These are phyloP conservation scores for Candida ortonii DNA, from an alignment of 805 yeast species.

Conservation along the genomic window DNA sequence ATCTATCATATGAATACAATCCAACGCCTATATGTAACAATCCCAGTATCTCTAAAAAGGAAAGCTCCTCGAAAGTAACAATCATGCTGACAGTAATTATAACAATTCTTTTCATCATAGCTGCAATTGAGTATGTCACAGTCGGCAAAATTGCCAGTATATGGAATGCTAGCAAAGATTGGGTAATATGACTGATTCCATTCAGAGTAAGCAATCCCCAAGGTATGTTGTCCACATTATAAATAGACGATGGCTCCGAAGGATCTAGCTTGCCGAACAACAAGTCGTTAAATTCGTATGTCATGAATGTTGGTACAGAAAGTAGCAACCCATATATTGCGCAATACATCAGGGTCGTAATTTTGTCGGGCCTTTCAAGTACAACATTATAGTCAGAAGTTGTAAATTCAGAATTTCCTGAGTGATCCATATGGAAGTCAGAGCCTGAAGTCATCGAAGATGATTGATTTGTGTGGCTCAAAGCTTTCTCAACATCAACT, in stretches of 20 bases:
- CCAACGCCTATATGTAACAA: constrained; percentile 52
- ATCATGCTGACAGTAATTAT: constrained; percentile 76
- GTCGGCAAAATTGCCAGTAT: constrained; percentile 79
- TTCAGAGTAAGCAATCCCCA: constrained; percentile 53
- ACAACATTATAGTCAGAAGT: constrained; percentile 7
- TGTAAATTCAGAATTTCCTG: not conserved
- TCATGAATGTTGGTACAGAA: constrained; percentile 71
- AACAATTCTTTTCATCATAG: constrained; percentile 84
- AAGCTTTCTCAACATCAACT: constrained; percentile 10
- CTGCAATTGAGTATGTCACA: constrained; percentile 81
- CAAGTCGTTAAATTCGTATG: constrained; percentile 50
- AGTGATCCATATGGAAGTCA: not conserved
- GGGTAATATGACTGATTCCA: constrained; percentile 75
- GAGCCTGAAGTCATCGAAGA: not conserved
- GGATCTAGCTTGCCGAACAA: constrained; percentile 10
- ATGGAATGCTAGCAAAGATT: constrained; percentile 78
- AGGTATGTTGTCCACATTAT: constrained; percentile 35
- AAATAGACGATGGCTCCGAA: constrained; percentile 19
- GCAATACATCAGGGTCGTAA: constrained; percentile 78
- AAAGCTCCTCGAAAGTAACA: constrained; percentile 50
- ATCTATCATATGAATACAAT: constrained; percentile 59
- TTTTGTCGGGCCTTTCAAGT: constrained; percentile 62
- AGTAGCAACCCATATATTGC: constrained; percentile 68
- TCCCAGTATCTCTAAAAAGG: constrained; percentile 48
- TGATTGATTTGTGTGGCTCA: constrained; percentile 1